Percentiles rank a stretch among this genome's conserved stretches.
Evolutionary conservation across 2,329 filamentous ascomycete genomes (phyloP).

Genomic region (Pseudogymnoascus sp.): DNA sequence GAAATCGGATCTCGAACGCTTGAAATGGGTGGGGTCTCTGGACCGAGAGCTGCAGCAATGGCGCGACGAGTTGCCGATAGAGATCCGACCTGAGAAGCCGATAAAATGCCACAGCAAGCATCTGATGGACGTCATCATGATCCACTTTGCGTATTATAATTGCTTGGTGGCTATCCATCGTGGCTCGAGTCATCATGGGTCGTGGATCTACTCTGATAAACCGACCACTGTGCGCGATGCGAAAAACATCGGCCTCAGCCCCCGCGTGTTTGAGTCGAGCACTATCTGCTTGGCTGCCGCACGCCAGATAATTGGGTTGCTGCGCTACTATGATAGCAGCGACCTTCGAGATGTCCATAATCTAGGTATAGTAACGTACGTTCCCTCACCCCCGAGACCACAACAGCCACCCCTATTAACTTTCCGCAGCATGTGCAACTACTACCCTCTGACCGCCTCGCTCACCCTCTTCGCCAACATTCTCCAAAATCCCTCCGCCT

Average conservation of each 20-base stretch:
- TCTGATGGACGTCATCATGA: conserved; percentile 17
- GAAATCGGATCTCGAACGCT: conserved; percentile 18
- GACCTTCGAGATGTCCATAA: not conserved
- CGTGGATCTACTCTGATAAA: conserved; percentile 9
- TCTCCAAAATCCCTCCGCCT: conserved; percentile 82
- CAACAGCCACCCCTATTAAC: not conserved
- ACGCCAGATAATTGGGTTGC: not conserved
- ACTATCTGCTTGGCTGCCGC: not conserved
- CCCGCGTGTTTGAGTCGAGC: conserved; percentile 1
- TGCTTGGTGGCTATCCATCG: conserved; percentile 19
- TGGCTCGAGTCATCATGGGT: conserved; percentile 16
- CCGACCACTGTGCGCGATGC: not conserved
- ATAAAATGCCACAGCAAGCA: conserved; percentile 17
- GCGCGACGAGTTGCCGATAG: conserved; percentile 19
- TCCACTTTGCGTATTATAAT: conserved; percentile 22
- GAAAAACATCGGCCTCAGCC: not conserved
- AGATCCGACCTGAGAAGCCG: conserved; percentile 20
- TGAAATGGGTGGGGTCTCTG: conserved; percentile 18
- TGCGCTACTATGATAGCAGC: not conserved
- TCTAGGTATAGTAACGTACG: not conserved
- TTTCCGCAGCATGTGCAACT: conserved; percentile 30
- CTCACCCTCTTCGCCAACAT: conserved; percentile 93
- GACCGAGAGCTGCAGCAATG: conserved; percentile 21
- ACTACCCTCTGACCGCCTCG: conserved; percentile 87
- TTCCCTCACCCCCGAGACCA: not conserved